Evolutionary conservation across 148 eudicot genomes (phyloP), one percentile per base, ranked within the genome.

Genomic region (Nepenthes mirabilis): DNA sequence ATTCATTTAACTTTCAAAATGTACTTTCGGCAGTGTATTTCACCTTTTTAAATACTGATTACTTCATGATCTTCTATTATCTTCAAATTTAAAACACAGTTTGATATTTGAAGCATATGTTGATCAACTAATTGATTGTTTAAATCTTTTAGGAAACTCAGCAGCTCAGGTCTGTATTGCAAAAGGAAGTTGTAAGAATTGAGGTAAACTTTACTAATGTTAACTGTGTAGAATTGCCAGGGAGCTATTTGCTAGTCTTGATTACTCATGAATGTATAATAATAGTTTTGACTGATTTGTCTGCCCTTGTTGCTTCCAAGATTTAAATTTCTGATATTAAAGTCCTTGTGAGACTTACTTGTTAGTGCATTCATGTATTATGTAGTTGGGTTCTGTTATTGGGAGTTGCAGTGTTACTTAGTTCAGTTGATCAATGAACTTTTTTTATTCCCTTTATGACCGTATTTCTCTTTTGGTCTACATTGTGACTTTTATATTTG

Each of bases 161-260:
- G 64, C 83, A 72, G 76, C 91, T 94, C 59, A 81, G 83, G 61
- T 74, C 79, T 59, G 80, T 85, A 55, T 58, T 94, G 64, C 79
- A 82, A 54, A 86, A 74, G 69, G 89, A 94, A 81, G 63, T 81
- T 51, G 55, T 59, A 51, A 80, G 75, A 70, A 79, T 86, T 68
- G 95, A 94, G 97, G 99, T 89, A 79, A 67, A 53, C 69, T 56
- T 1, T 67, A 55, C 55, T 63, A 47, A 52, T 58, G 13, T 37
- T 40, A 35, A 34, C 57, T 37, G 48, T 40, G 14, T 9, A 9
- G 52, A 48, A 8, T 47, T 49, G 14, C 14, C 52, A 11, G 2
- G 45, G 45, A 40, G 45, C 6, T 23, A 23, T 23, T 23, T 0
- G 23, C 23, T 23, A 23, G 23, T 49, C 11, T 49, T 11, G 11